A percentile compares a stretch with the other conserved stretches of the same genome.
Conservation (phyloP, 805 yeast species). For the Yamadazyma endophytica region DNA sequence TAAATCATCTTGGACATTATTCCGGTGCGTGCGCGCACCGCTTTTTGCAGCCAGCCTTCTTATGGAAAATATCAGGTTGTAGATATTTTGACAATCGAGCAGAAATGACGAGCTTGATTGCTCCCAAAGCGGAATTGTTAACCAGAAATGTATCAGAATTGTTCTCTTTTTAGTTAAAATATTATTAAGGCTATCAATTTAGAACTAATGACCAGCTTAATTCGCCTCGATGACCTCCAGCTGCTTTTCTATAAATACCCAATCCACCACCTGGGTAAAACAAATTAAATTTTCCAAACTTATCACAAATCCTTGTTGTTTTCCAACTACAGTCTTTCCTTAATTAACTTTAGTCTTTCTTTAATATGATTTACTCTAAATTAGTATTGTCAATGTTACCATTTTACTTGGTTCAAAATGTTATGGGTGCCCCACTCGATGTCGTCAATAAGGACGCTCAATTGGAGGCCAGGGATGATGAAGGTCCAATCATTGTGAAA, state of each 20-base stretch:
- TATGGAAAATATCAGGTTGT: constrained; percentile 2
- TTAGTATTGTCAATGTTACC: constrained; percentile 16
- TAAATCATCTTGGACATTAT: too few species aligned
- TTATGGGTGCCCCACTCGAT: constrained; percentile 16
- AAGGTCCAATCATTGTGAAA: constrained; percentile 26
- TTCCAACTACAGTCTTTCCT: constrained; percentile 10
- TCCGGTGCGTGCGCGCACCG: background rate
- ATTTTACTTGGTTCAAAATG: constrained; percentile 15
- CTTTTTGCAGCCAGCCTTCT: constrained; percentile 8
- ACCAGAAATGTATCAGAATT: too few species aligned
- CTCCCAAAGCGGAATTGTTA: background rate
- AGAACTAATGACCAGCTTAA: too few species aligned
- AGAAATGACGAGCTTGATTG: background rate
- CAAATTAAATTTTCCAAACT: background rate
- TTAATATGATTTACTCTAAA: constrained; percentile 15
- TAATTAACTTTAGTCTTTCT: constrained; percentile 15
- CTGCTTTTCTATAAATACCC: too few species aligned
- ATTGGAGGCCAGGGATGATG: constrained; percentile 16
- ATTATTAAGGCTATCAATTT: too few species aligned
- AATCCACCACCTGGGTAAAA: background rate
- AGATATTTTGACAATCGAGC: background rate
- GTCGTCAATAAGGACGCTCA: constrained; percentile 11
- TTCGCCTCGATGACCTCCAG: too few species aligned
- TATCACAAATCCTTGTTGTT: constrained; percentile 11
- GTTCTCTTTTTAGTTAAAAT: too few species aligned